phyloP scores from a whole-genome alignment of 257 asterid genomes.

The Solanum chiquidenum region DNA sequence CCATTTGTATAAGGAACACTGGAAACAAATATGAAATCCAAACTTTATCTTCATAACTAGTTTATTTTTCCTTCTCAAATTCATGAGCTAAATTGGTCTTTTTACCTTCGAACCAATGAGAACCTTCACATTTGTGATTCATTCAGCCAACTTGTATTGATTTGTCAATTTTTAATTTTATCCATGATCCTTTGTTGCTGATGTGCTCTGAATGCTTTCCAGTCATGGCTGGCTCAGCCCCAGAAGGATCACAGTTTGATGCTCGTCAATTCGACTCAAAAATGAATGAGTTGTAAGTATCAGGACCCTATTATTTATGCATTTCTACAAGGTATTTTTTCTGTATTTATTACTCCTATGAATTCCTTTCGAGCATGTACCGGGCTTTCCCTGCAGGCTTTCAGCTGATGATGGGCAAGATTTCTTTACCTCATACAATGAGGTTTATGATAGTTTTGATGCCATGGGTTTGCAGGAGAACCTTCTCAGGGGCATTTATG shows the following conservation, averaged over 20 bases:
- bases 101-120: neutral
- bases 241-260: neutral
- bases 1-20: neutral
- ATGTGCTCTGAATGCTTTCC: neutral
- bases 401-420: neutral
- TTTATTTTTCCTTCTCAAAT: neutral
- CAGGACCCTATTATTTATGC: neutral
- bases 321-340: neutral
- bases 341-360: neutral
- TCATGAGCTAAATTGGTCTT: neutral
- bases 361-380: neutral
- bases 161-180: too few relatives aligned
- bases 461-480: neutral
- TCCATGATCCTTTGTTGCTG: neutral
- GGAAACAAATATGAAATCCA: neutral
- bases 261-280: neutral
- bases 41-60: neutral
- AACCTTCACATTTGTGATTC: neutral
- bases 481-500: conserved; percentile 4
- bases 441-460: neutral
- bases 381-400: neutral
- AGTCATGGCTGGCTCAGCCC: neutral
- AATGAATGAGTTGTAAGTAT: neutral
- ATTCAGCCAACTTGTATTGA: too few relatives aligned
- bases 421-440: neutral